phyloP scores from a whole-genome alignment of 768 basidiomycete species.

The Leccinum sublutescens region DNA sequence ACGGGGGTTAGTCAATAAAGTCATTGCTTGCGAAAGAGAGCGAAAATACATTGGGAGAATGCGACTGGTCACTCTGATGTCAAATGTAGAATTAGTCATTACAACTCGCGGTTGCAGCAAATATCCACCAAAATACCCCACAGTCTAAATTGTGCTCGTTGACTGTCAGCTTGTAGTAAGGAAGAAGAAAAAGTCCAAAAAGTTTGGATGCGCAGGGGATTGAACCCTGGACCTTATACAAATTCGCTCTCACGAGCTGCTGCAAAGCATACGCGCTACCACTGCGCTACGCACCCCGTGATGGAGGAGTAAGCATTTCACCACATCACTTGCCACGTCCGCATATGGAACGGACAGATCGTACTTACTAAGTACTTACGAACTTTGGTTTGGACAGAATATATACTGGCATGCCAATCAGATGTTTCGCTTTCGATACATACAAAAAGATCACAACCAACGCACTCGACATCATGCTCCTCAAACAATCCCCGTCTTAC shows the following conservation, averaged over 20 bases:
- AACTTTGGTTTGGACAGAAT: no score
- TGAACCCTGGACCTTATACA: conserved; percentile 46
- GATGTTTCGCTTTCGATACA: not conserved
- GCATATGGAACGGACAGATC: not conserved
- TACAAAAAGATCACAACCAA: not conserved
- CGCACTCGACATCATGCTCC: not conserved
- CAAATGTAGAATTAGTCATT: conserved; percentile 1
- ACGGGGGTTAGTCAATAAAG: conserved; percentile 1
- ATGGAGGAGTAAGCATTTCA: fast-evolving
- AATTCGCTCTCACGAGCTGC: conserved; percentile 22
- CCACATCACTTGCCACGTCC: not conserved
- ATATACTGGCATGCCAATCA: no score
- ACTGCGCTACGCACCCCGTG: conserved; percentile 32
- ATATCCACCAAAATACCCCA: not conserved
- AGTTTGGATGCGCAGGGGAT: conserved; percentile 41
- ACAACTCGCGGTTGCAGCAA: not conserved
- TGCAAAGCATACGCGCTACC: conserved; percentile 47
- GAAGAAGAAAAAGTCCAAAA: not conserved
- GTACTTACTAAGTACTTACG: no score
- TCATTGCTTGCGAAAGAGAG: not conserved
- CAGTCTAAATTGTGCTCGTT: no score
- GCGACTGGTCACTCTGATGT: not conserved
- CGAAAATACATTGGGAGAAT: not conserved
- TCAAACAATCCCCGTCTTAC: conserved; percentile 6
- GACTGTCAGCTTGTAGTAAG: no score